phyloP scores from a whole-genome alignment of 2,329 filamentous ascomycete genomes.

The Xylariales sp. region DNA sequence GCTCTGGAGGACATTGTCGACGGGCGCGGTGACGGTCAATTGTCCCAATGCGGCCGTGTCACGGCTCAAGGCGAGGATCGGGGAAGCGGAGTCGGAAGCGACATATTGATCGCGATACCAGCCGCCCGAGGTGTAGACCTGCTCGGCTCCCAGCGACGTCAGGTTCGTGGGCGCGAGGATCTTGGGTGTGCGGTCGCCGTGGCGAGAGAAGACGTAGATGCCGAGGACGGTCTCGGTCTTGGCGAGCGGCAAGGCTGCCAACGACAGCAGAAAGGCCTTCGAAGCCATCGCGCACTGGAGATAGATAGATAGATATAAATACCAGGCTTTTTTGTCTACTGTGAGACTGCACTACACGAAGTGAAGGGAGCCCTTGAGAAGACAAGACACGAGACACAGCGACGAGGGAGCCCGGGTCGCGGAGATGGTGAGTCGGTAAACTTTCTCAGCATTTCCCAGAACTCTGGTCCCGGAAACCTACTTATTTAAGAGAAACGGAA shows the following conservation, averaged over 20 bases:
- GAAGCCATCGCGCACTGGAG: constrained; percentile 51
- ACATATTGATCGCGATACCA: constrained; percentile 86
- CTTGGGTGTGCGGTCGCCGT: constrained; percentile 90
- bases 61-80: constrained; percentile 74
- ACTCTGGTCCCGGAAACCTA: neutral
- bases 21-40: constrained; percentile 76
- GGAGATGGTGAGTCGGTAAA: constrained; percentile 2
- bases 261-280: constrained; percentile 56
- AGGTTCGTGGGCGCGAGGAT: constrained; percentile 75
- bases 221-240: constrained; percentile 78
- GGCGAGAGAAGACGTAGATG: constrained; percentile 87
- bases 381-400: constrained; percentile 6
- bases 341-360: neutral
- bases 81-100: constrained; percentile 64
- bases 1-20: constrained; percentile 81
- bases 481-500: constrained; percentile 1
- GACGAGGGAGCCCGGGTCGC: constrained; percentile 13
- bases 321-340: neutral
- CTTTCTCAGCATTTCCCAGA: neutral
- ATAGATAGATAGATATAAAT: neutral
- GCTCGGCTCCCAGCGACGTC: constrained; percentile 81
- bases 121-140: constrained; percentile 77
- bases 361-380: neutral
- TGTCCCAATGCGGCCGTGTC: constrained; percentile 76
- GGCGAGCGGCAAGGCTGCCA: constrained; percentile 51